Evolutionary conservation across 169 alveolate genomes (phyloP), one percentile per base, ranked within the genome.

Genomic region (Plasmodium malariae): DNA sequence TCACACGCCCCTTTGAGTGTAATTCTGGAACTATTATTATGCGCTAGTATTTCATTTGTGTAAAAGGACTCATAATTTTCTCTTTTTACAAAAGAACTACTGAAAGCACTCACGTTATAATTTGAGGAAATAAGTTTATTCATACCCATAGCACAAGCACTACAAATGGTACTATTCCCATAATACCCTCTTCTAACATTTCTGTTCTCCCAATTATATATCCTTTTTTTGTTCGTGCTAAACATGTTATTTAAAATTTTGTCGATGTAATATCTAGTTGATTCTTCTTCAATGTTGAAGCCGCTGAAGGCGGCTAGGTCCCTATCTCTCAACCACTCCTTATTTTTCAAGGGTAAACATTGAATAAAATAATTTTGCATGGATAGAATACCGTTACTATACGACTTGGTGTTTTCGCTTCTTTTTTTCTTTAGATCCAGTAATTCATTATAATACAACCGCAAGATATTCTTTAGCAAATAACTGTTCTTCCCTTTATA

Each of bases 401-500:
- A 32, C 7, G 11, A 14, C n/a, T 21, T 57, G 19, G 34, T 21
- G 28, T 24, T 62, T 2, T 48, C 74, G 28, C 17, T 28, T 28
- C 34, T 67, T 67, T 67, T 65, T 37, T 68, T 80, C 17, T 80
- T 80, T 63, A 67, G 28, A 9, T 68, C 90, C 6, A 65, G 6
- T 19, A 80, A 67, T 37, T 80, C 90, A 45, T 80, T 80, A 40
- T 67, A 68, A 30, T 80, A 80, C 2, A 80, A 43, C 34, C 32
- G 65, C 24, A 80, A 59, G 24, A 80, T 80, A 45, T 80, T 80
- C 30, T 80, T 80, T 24, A 80, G 12, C 32, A 80, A 70, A 71
- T 49, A 67, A 36, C 90, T 80, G 17, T 80, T 80, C 51, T 68
- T 80, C 6, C 90, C 90, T 67, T 67, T 80, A 45, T 65, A 80